phyloP scores from a whole-genome alignment of 1,284 basidiomycete genomes.

The Cutaneotrichosporon sp. region DNA sequence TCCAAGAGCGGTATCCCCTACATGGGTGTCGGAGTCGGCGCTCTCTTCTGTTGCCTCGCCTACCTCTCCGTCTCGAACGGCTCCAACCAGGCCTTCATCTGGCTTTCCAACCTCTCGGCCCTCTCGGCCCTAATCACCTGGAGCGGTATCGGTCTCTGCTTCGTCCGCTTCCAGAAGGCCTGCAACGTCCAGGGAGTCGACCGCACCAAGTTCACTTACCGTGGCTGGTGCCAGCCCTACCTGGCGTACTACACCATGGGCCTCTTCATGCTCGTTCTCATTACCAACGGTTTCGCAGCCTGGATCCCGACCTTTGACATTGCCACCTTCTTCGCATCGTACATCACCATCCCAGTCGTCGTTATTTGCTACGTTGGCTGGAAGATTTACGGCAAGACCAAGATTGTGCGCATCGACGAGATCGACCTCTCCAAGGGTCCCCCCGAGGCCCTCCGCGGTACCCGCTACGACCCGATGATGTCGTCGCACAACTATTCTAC shows the following conservation, averaged over 20 bases:
- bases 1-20: constrained; percentile 69
- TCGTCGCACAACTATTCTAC: not conserved
- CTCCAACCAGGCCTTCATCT: constrained; percentile 66
- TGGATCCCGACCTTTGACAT: constrained; percentile 16
- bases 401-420: constrained; percentile 55
- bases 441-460: constrained; percentile 15
- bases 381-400: constrained; percentile 19
- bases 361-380: constrained; percentile 19
- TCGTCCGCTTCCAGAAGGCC: constrained; percentile 71
- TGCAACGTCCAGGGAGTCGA: constrained; percentile 64
- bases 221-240: constrained; percentile 55
- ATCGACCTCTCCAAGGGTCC: constrained; percentile 66
- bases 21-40: constrained; percentile 60
- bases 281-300: constrained; percentile 21
- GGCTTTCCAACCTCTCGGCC: constrained; percentile 65
- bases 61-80: constrained; percentile 60
- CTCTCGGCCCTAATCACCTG: constrained; percentile 65
- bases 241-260: constrained; percentile 21
- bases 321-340: constrained; percentile 27
- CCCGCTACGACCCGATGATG: constrained; percentile 18
- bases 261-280: constrained; percentile 22
- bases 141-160: constrained; percentile 73
- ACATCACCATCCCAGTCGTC: constrained; percentile 32
- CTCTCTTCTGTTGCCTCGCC: constrained; percentile 61
- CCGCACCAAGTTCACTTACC: constrained; percentile 63